These are phyloP conservation scores for Fomitopsis schrenkii DNA, from an alignment of 1,284 basidiomycete genomes.

Conservation along the genomic window DNA sequence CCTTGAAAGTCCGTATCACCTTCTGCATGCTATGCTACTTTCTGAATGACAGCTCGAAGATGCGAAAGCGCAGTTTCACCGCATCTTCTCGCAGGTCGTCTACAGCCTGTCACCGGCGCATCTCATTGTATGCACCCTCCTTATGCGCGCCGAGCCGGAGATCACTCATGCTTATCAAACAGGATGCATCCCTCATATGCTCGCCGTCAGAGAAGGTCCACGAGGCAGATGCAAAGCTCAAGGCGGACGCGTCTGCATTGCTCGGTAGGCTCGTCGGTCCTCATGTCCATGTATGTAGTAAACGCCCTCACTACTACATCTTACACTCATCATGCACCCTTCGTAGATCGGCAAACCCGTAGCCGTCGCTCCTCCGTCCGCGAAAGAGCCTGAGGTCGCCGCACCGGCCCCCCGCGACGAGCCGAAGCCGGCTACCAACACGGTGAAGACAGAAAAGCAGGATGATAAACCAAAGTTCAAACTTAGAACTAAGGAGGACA, in stretches of 20 bases:
- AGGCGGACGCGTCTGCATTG: slow-evolving; percentile 34
- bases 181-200: slow-evolving; percentile 63
- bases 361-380: slow-evolving; percentile 18
- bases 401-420: background rate
- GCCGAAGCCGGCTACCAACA: slow-evolving; percentile 9
- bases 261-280: slow-evolving; percentile 49
- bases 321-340: background rate
- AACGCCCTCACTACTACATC: background rate
- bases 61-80: slow-evolving; percentile 43
- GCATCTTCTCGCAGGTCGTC: slow-evolving; percentile 50
- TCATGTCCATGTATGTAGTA: slow-evolving; percentile 45
- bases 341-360: slow-evolving; percentile 16
- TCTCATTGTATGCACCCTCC: slow-evolving; percentile 42
- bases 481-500: slow-evolving; percentile 16
- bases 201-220: slow-evolving; percentile 44
- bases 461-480: slow-evolving; percentile 12
- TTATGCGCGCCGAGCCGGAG: background rate
- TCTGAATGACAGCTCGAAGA: slow-evolving; percentile 29
- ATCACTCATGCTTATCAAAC: background rate
- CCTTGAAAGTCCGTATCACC: slow-evolving; percentile 50
- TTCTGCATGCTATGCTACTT: background rate
- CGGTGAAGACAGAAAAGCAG: slow-evolving; percentile 17
- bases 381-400: slow-evolving; percentile 11
- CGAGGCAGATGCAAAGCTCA: slow-evolving; percentile 43
- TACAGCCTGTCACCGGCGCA: slow-evolving; percentile 64